Percentiles rank a stretch among this genome's conserved stretches.
Conservation (phyloP, 371 early-diverging fungal species). For the Saksenaea vasiformis region DNA sequence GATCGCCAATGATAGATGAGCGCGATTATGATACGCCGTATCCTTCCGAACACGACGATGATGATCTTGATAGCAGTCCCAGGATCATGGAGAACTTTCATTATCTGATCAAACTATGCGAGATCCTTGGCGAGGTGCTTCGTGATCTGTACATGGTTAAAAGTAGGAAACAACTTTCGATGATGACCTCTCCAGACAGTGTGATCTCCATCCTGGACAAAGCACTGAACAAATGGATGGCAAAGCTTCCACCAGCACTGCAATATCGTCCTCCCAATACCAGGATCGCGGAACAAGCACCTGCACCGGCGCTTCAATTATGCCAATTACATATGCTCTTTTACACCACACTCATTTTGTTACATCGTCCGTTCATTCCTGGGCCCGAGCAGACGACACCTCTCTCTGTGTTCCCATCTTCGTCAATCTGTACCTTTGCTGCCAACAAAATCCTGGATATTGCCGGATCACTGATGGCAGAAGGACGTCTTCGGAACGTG, state of each 20-base stretch:
- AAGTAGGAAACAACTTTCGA: conserved; percentile 35
- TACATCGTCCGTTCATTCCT: conserved; percentile 73
- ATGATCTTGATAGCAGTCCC: conserved; percentile 29
- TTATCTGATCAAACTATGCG: conserved; percentile 44
- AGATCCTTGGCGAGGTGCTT: conserved; percentile 43
- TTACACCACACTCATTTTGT: conserved; percentile 72
- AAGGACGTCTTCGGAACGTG: conserved; percentile 31
- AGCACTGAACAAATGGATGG: conserved; percentile 52
- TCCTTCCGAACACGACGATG: conserved; percentile 42
- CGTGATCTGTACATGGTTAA: conserved; percentile 49
- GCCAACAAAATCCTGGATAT: conserved; percentile 61
- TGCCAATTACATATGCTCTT: conserved; percentile 69
- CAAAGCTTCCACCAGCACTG: conserved; percentile 39
- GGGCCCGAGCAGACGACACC: conserved; percentile 30
- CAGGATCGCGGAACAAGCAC: conserved; percentile 25
- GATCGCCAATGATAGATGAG: conserved; percentile 52
- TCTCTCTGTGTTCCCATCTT: conserved; percentile 48
- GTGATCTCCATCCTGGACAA: conserved; percentile 47
- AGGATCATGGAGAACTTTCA: conserved; percentile 43
- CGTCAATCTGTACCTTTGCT: conserved; percentile 55
- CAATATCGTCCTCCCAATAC: conserved; percentile 51
- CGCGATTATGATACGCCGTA: conserved; percentile 52
- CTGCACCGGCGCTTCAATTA: conserved; percentile 43
- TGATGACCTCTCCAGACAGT: conserved; percentile 36
- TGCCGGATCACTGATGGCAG: conserved; percentile 38